Conservation (phyloP, 176 grass and related monocot species). For the Carex pumila region DNA sequence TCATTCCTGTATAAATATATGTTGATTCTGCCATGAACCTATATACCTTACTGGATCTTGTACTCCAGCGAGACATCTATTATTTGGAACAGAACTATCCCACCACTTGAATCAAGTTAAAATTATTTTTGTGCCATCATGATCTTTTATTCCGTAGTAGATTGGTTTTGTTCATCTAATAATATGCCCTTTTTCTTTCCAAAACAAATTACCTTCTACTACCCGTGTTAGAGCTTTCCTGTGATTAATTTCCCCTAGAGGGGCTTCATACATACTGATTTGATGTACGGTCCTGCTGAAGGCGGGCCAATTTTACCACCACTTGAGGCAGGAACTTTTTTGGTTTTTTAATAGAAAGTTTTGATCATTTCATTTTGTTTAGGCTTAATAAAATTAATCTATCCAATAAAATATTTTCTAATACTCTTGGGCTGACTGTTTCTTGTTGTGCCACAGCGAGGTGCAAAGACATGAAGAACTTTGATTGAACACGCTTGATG, state of each 20-base stretch:
- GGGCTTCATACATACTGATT: neutral
- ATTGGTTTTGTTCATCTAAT: neutral
- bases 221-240: neutral
- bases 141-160: neutral
- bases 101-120: neutral
- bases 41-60: neutral
- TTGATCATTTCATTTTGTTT: constrained; percentile 1
- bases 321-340: neutral
- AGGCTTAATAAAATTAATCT: constrained; percentile 49
- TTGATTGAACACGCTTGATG: neutral
- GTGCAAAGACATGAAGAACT: neutral
- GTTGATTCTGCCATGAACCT: neutral
- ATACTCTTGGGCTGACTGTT: constrained; percentile 16
- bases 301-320: neutral
- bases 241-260: neutral
- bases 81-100: neutral
- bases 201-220: neutral
- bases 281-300: neutral
- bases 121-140: neutral
- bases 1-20: neutral
- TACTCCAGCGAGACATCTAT: neutral
- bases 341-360: neutral
- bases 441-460: neutral
- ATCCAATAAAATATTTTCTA: neutral
- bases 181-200: neutral